A percentile compares a stretch with the other conserved stretches of the same genome.
Conservation (phyloP, 495 filamentous ascomycete genomes). For the Aspergillus steynii region DNA sequence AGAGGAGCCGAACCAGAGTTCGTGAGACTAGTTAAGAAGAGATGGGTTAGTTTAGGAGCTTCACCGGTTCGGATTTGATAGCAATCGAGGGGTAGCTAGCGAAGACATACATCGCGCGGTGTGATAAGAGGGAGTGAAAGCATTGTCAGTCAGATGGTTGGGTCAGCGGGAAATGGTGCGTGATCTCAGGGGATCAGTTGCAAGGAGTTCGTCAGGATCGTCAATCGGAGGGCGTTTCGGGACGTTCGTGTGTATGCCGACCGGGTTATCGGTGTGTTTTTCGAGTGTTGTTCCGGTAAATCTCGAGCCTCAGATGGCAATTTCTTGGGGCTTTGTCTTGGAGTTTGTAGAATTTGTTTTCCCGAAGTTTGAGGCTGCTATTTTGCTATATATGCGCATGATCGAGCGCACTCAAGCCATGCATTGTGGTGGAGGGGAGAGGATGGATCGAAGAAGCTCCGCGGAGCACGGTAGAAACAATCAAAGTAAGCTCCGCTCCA, state of each 20-base stretch:
- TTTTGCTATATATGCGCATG: background rate
- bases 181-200: background rate
- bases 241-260: background rate
- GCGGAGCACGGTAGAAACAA: background rate
- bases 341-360: background rate
- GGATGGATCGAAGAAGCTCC: background rate
- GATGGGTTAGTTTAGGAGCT: background rate
- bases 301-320: background rate
- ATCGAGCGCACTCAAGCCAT: background rate
- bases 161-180: background rate
- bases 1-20: conserved; percentile 67
- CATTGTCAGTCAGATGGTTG: conserved; percentile 44
- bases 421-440: background rate
- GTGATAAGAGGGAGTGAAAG: conserved; percentile 70
- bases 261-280: background rate
- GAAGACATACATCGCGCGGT: conserved; percentile 66
- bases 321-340: background rate
- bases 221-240: background rate
- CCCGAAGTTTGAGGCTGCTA: background rate
- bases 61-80: background rate
- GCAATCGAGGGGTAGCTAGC: background rate
- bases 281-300: background rate
- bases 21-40: conserved; percentile 56
- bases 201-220: background rate
- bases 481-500: background rate